These are phyloP conservation scores for Deuterostichococcus epilithicus DNA, from an alignment of 139 green algal genomes.

Conservation along the genomic window DNA sequence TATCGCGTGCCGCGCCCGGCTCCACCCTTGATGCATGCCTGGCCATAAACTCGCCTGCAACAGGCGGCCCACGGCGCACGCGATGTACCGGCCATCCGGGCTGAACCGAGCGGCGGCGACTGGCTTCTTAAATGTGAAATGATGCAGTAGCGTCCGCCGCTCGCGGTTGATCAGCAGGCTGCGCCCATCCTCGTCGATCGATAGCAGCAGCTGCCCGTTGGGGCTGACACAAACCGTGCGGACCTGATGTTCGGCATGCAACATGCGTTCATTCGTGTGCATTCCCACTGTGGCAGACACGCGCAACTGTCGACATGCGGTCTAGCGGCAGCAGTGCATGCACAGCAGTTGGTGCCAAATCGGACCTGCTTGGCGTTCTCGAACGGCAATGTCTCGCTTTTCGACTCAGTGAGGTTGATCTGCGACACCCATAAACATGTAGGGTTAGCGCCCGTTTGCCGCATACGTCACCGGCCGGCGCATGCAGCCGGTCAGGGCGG, in stretches of 20 bases:
- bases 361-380: constrained; percentile 70
- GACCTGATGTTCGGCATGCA: constrained; percentile 39
- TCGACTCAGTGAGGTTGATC: constrained; percentile 65
- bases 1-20: neutral
- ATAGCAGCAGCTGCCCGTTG: constrained; percentile 78
- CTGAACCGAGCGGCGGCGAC: constrained; percentile 80
- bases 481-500: neutral
- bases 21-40: neutral
- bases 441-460: neutral
- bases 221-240: constrained; percentile 72
- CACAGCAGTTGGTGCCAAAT: neutral
- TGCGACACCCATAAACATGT: constrained; percentile 4
- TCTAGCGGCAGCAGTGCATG: neutral
- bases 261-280: neutral
- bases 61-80: constrained; percentile 75
- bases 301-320: too few relatives aligned
- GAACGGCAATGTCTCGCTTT: constrained; percentile 74
- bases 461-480: neutral
- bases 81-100: constrained; percentile 84
- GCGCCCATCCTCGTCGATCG: constrained; percentile 78
- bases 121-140: constrained; percentile 85
- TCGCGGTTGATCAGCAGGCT: constrained; percentile 74
- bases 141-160: constrained; percentile 80
- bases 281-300: too few relatives aligned
- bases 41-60: constrained; percentile 58